These are phyloP conservation scores for Penicillium egyptiacum DNA, from an alignment of 495 filamentous ascomycete genomes.

Conservation along the genomic window DNA sequence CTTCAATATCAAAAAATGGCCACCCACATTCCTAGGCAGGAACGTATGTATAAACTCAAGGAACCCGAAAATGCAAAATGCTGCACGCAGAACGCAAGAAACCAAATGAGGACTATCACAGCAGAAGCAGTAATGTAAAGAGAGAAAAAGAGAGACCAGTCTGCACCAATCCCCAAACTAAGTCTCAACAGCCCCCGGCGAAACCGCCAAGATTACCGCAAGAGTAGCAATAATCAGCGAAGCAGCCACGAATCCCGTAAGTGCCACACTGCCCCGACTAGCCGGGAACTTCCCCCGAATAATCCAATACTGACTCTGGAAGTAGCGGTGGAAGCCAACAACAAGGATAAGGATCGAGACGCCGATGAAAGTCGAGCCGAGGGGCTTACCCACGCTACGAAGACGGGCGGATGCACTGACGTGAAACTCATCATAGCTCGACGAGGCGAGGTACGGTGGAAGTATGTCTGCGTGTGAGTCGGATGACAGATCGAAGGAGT, in stretches of 20 bases:
- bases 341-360: conserved; percentile 84
- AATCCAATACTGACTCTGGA: conserved; percentile 76
- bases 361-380: conserved; percentile 88
- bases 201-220: conserved; percentile 67
- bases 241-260: conserved; percentile 69
- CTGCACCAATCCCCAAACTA: conserved; percentile 2
- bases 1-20: neutral
- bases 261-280: conserved; percentile 78
- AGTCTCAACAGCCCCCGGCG: conserved; percentile 52
- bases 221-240: conserved; percentile 70
- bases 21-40: neutral
- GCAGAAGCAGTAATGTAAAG: neutral
- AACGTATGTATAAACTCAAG: neutral
- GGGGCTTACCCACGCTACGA: conserved; percentile 81
- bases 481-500: conserved; percentile 7
- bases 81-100: conserved; percentile 3
- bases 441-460: conserved; percentile 18
- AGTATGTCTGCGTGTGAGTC: conserved; percentile 22
- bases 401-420: conserved; percentile 43
- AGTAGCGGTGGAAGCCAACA: conserved; percentile 73
- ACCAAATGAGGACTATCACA: neutral
- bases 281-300: conserved; percentile 92
- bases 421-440: conserved; percentile 14
- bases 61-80: conserved; percentile 5
- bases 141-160: neutral